Base-by-base conservation (phyloP, 768 basidiomycete genomes). In the Podaxis sp. region DNA sequence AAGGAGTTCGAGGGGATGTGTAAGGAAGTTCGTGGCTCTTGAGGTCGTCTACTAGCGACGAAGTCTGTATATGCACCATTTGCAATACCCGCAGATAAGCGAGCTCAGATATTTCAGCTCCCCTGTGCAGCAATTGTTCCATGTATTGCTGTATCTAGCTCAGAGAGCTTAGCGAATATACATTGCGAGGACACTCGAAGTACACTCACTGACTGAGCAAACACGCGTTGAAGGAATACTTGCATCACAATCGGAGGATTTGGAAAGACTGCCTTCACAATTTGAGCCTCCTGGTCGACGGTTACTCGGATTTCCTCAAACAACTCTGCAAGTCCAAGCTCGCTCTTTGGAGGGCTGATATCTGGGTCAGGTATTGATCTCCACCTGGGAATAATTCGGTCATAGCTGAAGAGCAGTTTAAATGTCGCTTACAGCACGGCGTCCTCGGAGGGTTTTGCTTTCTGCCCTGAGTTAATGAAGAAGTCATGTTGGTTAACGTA, bases 401-500 rank as follows among this genome's bases (percentile, higher is more conserved):
- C 56, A 41, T 24, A 33, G 37, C 38, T 2, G 43, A n/a, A 17
- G 24, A 57, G 22, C 22, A 64, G 6, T 9, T 36, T 53, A 55
- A 55, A 38, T 36, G 38, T 36, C 17, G 73, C 84, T 57, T 61
- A 90, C 85, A 90, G 71, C 59, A 82, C 55, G n/a, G 79, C 78
- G 68, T 89, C 87, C 36, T 84, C 79, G 43, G 76, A 75, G 13
- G 82, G 75, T 63, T 82, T 81, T 36, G 80, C 79, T 57, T 88
- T 89, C 38, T 90, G 87, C 41, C 93, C 87, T 58, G 93, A 86
- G 71, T 96, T 96, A 73, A 98, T 98, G 81, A 99, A 99, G 80
- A 99, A 99, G 72, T 98, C 97, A 68, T 99, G 97, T 72, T 99
- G 97, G 69, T 98, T 99, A 59, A 99, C 97, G 69, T 98, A 99